phyloP scores from a whole-genome alignment of 2,329 filamentous ascomycete species.

The Pestalotiopsis sp. region DNA sequence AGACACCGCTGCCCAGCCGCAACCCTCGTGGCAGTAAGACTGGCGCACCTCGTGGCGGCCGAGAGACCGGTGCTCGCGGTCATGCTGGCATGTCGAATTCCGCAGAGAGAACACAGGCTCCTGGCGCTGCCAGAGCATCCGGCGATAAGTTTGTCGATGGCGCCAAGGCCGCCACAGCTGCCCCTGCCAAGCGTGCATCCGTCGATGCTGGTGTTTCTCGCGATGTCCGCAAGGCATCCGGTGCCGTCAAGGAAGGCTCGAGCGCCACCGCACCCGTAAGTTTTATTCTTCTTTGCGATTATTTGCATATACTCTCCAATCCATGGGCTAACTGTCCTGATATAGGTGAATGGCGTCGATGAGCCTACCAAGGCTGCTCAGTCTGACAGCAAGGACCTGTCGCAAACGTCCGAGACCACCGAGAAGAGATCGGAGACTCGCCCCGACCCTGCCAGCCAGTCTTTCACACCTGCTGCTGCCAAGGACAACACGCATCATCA shows the following conservation, averaged over 20 bases:
- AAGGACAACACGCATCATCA: constrained; percentile 35
- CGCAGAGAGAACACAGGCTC: constrained; percentile 1
- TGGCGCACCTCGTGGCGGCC: constrained; percentile 27
- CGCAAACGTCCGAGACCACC: background rate
- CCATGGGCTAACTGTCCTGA: background rate
- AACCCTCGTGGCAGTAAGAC: constrained; percentile 49
- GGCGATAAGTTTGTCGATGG: background rate
- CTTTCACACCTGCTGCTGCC: constrained; percentile 3
- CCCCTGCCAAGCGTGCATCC: background rate
- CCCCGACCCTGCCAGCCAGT: background rate
- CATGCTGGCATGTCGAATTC: constrained; percentile 17
- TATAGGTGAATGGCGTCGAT: background rate
- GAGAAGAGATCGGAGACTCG: constrained; percentile 1
- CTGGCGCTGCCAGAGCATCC: background rate
- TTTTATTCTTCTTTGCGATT: background rate
- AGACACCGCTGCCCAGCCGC: constrained; percentile 72
- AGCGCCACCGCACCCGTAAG: background rate
- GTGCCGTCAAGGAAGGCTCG: background rate
- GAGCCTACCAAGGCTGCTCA: background rate
- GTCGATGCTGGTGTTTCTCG: background rate
- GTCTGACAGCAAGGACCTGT: constrained; percentile 3
- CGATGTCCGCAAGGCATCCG: constrained; percentile 1
- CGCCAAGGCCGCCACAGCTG: background rate
- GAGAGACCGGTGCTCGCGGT: constrained; percentile 25
- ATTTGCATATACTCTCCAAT: background rate